Base-by-base conservation (phyloP, 176 grass and related monocot genomes). In the Oryza punctata region DNA sequence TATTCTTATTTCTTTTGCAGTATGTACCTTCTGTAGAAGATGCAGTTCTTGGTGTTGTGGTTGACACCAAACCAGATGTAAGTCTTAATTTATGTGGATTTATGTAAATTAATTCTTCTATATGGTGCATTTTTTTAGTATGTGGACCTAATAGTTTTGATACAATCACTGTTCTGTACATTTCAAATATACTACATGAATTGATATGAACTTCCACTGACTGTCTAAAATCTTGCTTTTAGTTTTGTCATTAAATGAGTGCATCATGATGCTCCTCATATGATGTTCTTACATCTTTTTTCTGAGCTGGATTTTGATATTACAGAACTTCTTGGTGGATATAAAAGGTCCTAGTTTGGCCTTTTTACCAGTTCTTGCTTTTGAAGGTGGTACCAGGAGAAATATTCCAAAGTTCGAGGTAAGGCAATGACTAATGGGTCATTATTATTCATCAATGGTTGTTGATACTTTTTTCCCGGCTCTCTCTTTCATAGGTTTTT, bases 401-500 rank as follows among this genome's bases (percentile, higher is more conserved):
- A 99, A 99, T 80, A 95, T 93, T 92, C 91, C 89, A 10, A 99
- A 96, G 79, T 99, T 90, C 24, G 93, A 99, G 96, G 96, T 99
- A 90, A 80, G 25, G 10, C 35, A 67, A 59, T 73, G 28, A 14
- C n/a, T 24, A 61, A 23, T 61, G 57, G n/a, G 3, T 60, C 57
- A 61, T 61, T 8, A 24, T 24, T 8, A 61, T 7, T 82, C 21
- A 76, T 59, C 11, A 59, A 43, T 68, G 47, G 30, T 77, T 52
- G 15, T 57, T 5, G 9, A 68, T 67, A 15, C 8, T 57, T 28
- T 24, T 11, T 29, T 84, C 72, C 82, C 27, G 19, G 18, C 27
- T 75, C 6, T 16, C 28, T 74, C 10, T 25, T 10, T 26, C 47
- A 65, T 73, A 57, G 11, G 12, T 69, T 86, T 40, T 63, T 67